A percentile compares a stretch with the other conserved stretches of the same genome.
phyloP scores from a whole-genome alignment of 2,329 filamentous ascomycete species.

The Colletotrichum karsti region DNA sequence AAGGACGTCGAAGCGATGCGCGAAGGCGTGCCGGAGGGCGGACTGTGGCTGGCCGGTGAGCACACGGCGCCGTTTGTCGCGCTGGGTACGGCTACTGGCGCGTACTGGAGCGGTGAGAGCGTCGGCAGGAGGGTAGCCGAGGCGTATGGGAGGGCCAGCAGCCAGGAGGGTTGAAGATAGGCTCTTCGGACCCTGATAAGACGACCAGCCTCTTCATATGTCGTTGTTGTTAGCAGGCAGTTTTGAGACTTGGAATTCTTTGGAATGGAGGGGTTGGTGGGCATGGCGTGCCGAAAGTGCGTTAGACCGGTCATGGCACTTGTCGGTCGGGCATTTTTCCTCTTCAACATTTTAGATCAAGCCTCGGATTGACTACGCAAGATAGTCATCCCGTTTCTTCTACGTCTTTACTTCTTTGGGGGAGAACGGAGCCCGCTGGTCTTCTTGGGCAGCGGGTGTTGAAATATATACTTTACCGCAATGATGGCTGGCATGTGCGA shows the following conservation, averaged over 20 bases:
- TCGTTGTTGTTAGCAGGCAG: background rate
- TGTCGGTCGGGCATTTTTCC: background rate
- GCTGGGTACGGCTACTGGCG: constrained; percentile 87
- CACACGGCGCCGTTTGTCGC: constrained; percentile 92
- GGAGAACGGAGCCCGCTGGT: background rate
- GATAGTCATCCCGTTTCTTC: background rate
- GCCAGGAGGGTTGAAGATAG: background rate
- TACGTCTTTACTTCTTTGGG: background rate
- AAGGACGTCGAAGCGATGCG: constrained; percentile 74
- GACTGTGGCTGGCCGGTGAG: constrained; percentile 88
- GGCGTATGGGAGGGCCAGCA: constrained; percentile 50
- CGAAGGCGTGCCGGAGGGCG: constrained; percentile 69
- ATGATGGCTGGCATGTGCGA: background rate
- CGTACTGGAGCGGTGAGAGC: constrained; percentile 89
- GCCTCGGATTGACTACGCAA: background rate
- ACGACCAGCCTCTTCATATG: background rate
- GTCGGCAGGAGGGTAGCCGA: constrained; percentile 73
- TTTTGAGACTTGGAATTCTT: background rate
- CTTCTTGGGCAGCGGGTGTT: background rate
- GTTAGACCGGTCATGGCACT: background rate
- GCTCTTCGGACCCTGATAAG: background rate
- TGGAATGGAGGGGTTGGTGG: background rate
- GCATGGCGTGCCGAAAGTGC: background rate
- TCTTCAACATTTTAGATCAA: background rate
- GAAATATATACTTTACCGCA: background rate